Base-by-base conservation (phyloP, 192 early-diverging fungal species). In the Allomyces javanicus region DNA sequence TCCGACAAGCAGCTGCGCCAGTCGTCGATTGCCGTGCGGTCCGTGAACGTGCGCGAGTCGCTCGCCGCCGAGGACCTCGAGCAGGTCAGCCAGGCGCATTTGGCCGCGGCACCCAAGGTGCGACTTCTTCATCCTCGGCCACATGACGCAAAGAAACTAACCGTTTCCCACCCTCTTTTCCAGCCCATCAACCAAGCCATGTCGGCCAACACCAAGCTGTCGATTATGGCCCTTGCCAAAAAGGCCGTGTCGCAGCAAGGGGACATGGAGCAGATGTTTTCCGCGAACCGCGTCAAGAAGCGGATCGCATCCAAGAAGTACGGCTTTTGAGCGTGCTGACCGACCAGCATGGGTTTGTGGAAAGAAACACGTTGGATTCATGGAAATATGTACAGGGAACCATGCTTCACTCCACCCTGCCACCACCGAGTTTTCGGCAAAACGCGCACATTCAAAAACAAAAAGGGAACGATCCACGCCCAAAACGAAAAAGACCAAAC, bases 1-100 rank as follows among this genome's bases (percentile, higher is more conserved):
- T 80, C 62, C 75, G 79, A 61, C 71, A 79, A 11, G 62, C 68
- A 0, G 76, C 74, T 73, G 69, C 50, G 71, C 33, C 33, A 40
- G 2, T 40, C 33, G 33, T 40, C 33, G 7, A 40, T 40, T 40
- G 33, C 33, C 33, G 33, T 40, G 33, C 33, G 33, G 33, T 40
- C 33, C 33, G 33, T 40, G 33, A 40, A 40, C 7, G 33, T 40
- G 33, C 33, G 33, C 33, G 33, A 40, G 33, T 40, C 33, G 33
- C 33, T 40, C 33, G 33, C 33, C 33, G 33, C 12, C 50, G 50
- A 58, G 50, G 50, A 58, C 17, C 21, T 21, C 50, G 50, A 58
- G 10, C 50, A 58, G 21, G 17, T 58, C 50, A n/a, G 17, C 17
- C 17, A 14, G 17, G 50, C 50, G 50, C 50, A 58, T 12, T 21